A percentile compares a stretch with the other conserved stretches of the same genome.
phyloP scores from a whole-genome alignment of 1,284 basidiomycete genomes.

The Cryptococcus sp. region DNA sequence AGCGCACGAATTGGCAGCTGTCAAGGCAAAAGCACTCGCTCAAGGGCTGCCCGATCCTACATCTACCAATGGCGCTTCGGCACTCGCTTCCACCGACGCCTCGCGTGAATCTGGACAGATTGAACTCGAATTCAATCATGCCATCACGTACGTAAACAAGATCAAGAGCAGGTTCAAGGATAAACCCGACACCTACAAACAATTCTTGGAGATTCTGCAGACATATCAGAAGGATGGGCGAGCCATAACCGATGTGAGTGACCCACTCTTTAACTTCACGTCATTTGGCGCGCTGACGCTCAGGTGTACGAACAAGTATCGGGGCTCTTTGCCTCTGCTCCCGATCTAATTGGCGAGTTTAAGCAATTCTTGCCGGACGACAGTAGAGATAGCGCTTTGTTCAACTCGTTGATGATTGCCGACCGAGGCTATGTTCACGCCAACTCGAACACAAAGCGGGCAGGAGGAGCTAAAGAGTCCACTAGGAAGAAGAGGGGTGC shows the following conservation, averaged over 20 bases:
- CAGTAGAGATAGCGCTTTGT: constrained; percentile 34
- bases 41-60: constrained; percentile 18
- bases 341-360: constrained; percentile 91
- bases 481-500: constrained; percentile 37
- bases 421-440: too few species aligned
- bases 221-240: constrained; percentile 94
- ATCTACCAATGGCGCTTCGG: constrained; percentile 24
- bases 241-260: constrained; percentile 77
- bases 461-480: constrained; percentile 36
- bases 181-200: constrained; percentile 93
- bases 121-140: constrained; percentile 92
- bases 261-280: not conserved
- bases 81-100: not conserved
- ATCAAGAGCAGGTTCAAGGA: constrained; percentile 93
- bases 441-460: too few species aligned
- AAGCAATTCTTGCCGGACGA: constrained; percentile 86
- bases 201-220: constrained; percentile 96
- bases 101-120: not conserved
- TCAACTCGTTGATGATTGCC: too few species aligned
- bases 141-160: constrained; percentile 97
- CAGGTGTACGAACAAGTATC: constrained; percentile 93
- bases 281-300: not conserved
- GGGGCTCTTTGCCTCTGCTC: constrained; percentile 83
- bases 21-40: not conserved
- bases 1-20: not conserved